A percentile compares a stretch with the other conserved stretches of the same genome.
Conservation (phyloP, 495 filamentous ascomycete genomes). For the Saxispiralis lemnorum region DNA sequence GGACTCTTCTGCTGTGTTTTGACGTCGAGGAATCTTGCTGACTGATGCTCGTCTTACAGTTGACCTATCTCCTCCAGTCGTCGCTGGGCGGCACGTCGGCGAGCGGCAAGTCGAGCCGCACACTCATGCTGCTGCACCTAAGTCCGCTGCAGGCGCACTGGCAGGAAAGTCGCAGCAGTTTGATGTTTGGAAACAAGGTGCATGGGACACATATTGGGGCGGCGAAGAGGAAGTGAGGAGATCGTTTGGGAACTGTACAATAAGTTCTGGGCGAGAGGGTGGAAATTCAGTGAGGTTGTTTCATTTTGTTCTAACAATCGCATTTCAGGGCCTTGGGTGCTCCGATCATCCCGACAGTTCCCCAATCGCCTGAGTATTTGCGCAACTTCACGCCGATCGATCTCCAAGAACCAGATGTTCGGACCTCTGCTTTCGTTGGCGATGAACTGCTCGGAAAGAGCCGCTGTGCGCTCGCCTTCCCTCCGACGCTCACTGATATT, state of each 20-base stretch:
- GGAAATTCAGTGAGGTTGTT: too few relatives aligned
- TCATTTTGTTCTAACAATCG: too few relatives aligned
- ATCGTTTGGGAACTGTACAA: background rate
- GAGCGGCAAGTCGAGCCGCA: constrained; percentile 25
- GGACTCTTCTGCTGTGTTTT: background rate
- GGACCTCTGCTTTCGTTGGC: too few relatives aligned
- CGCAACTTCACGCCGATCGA: too few relatives aligned
- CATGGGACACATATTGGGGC: constrained; percentile 83
- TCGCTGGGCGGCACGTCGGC: constrained; percentile 89
- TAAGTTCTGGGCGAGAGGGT: background rate
- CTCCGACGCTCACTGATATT: too few relatives aligned
- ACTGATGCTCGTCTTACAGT: constrained; percentile 29
- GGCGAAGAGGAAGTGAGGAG: constrained; percentile 36
- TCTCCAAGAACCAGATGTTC: too few relatives aligned
- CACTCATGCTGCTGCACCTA: constrained; percentile 98
- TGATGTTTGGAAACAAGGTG: constrained; percentile 90
- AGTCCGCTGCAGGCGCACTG: constrained; percentile 74
- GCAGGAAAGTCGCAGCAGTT: constrained; percentile 73
- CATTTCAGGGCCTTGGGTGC: too few relatives aligned
- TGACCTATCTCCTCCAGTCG: constrained; percentile 90
- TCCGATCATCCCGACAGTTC: too few relatives aligned
- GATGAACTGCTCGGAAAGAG: too few relatives aligned
- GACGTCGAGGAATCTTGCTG: constrained; percentile 1
- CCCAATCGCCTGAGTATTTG: too few relatives aligned
- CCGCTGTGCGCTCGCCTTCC: too few relatives aligned